Evolutionary conservation across 805 yeast species (phyloP), one percentile per base, ranked within the genome.

Genomic region (Candida loeiensis): DNA sequence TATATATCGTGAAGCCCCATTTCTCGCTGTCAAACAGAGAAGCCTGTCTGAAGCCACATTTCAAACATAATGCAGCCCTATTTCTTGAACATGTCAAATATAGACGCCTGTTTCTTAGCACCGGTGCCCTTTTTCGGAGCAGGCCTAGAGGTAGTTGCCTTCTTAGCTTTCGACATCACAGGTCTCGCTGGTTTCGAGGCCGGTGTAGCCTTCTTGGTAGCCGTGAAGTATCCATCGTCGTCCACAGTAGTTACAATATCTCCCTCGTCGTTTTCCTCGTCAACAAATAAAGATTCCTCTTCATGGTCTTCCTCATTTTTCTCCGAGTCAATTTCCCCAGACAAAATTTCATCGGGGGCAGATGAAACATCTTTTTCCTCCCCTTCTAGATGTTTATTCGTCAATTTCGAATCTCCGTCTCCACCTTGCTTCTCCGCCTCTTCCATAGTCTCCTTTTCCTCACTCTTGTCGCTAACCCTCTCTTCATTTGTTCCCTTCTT

Each of bases 191-290:
- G 37, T 34, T 20, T 38, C 11, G 30, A 16, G 17, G 39, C 24
- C 41, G 43, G 36, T 39, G 45, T 25, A 37, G 43, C 34, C 45
- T 50, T 56, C 25, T 57, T 56, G 35, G 54, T 59, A 2, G 76
- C 68, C 0, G 74, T 69, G 16, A 73, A 56, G 48, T 66, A 76
- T 1, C 80, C 81, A 39, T 76, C 80, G 27, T 72, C 79, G 45
- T 75, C 81, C 17, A 64, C 60, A 6, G 48, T 39, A 15, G 45
- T 44, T 15, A 39, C 40, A 24, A 26, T 42, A 28, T 24, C 40
- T 16, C 37, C 25, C 12, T 34, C 34, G 6, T 39, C 45, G 9
- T 28, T n/a, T n/a, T n/a, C 43, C 20, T 27, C 40, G 30, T 32
- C 45, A n/a, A 31, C 43, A 29, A 39, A 39, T 5, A 39, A 21